phyloP scores from a whole-genome alignment of 2,329 filamentous ascomycete genomes.

The Colletotrichum spaethianum region DNA sequence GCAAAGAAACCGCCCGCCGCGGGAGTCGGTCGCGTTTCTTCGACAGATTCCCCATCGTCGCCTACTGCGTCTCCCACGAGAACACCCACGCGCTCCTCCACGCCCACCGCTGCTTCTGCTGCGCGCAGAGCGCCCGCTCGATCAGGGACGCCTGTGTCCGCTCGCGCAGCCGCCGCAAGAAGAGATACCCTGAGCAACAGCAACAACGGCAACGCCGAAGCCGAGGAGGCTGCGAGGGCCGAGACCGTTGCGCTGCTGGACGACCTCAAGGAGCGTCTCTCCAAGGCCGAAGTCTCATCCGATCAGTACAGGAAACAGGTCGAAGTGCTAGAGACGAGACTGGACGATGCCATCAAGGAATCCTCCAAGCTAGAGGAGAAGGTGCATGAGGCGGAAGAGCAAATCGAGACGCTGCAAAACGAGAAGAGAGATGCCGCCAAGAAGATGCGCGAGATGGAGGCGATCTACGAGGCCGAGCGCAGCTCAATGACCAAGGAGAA shows the following conservation, averaged over 20 bases:
- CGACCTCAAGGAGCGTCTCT: conserved; percentile 86
- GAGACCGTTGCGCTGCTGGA: conserved; percentile 85
- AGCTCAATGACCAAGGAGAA: conserved; percentile 91
- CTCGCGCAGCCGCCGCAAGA: conserved; percentile 78
- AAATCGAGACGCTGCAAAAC: conserved; percentile 83
- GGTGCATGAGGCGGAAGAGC: conserved; percentile 88
- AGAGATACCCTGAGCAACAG: conserved; percentile 61
- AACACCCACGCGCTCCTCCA: conserved; percentile 61
- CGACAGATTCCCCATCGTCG: conserved; percentile 52
- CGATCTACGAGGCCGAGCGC: conserved; percentile 91
- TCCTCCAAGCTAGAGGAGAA: conserved; percentile 90
- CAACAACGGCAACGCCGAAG: conserved; percentile 59
- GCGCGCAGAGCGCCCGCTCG: conserved; percentile 77
- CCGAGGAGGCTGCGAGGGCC: conserved; percentile 81
- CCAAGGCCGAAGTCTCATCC: conserved; percentile 82
- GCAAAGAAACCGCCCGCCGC: conserved; percentile 68
- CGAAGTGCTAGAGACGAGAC: conserved; percentile 85
- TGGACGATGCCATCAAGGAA: conserved; percentile 88
- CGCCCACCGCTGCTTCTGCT: conserved; percentile 61
- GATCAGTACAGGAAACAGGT: conserved; percentile 88
- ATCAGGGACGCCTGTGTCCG: conserved; percentile 77
- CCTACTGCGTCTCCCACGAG: conserved; percentile 46
- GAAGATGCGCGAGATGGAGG: conserved; percentile 91
- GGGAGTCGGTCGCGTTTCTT: conserved; percentile 62
- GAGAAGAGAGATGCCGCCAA: conserved; percentile 88